Base-by-base conservation (phyloP, 352 stramenopile genomes). In the Phytophthora citrophthora region DNA sequence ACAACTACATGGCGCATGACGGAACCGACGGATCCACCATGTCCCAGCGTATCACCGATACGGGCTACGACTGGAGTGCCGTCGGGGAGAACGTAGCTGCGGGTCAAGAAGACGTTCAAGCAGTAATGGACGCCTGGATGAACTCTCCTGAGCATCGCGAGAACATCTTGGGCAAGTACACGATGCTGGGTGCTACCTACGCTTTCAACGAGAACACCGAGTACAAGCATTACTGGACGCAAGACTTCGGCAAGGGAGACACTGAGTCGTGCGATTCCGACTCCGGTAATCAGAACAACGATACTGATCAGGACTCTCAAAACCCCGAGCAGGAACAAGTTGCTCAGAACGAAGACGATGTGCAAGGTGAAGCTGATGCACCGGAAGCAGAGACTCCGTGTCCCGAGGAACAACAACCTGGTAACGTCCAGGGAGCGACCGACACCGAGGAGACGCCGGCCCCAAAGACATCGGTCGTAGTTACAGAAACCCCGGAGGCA, bases 161-260 rank as follows among this genome's bases (percentile, higher is more conserved):
- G 3, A 77, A 77, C 43, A 77, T 77, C 47, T 29, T 77, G 20
- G 52, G 70, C 16, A 34, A 68, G 3, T 74, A 66, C 58, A 72
- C 41, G 8, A 76, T 76, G 61, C 60, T 83, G 29, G 71, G 70
- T 1, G 58, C 46, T 5, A 48, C 64, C 2, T 82, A 79, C 44
- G 52, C 52, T 1, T 70, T 45, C 59, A 74, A 64, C 13, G 27
- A 57, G 2, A 12, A 52, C 10, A 67, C 16, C 20, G 47, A 48
- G 20, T 79, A 74, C 61, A 48, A 62, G 12, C 53, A 78, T 61
- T 86, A 75, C 65, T 88, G 77, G 76, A 86, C 72, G 31, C 71
- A 88, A 56, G 61, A 81, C 54, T 89, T 86, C 54, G 74, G 54
- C 18, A 54, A 49, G 5, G 54, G 76, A 27, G 46, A 43, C 20